phyloP scores from a whole-genome alignment of 1,284 basidiomycete genomes.

The Cutaneotrichosporon mucoides region DNA sequence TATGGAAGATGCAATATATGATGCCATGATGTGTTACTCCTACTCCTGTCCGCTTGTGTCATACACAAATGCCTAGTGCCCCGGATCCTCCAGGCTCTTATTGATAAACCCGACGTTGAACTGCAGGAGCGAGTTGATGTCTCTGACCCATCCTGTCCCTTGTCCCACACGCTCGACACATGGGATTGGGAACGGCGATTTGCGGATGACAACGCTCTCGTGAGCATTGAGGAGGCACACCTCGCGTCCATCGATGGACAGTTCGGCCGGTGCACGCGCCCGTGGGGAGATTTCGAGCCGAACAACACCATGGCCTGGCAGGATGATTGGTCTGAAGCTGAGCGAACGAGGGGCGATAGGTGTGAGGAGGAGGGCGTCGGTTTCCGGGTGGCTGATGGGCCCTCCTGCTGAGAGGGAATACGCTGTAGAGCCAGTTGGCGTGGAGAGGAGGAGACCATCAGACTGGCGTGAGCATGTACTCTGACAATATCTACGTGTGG shows the following conservation, averaged over 20 bases:
- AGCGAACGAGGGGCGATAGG: constrained; percentile 92
- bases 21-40: too few species aligned
- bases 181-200: constrained; percentile 84
- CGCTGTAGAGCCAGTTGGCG: constrained; percentile 94
- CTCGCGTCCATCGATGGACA: constrained; percentile 87
- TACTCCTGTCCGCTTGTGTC: too few species aligned
- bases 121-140: constrained; percentile 88
- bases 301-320: constrained; percentile 72
- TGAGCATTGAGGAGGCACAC: constrained; percentile 74
- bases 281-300: constrained; percentile 68
- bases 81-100: constrained; percentile 52
- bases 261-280: constrained; percentile 78
- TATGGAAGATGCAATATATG: too few species aligned
- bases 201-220: constrained; percentile 78
- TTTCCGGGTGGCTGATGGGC: constrained; percentile 90
- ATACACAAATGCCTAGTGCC: neutral
- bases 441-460: constrained; percentile 90
- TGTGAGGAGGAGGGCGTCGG: constrained; percentile 84
- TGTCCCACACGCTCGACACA: constrained; percentile 83
- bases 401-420: constrained; percentile 95
- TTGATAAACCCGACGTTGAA: constrained; percentile 88
- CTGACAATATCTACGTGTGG: too few species aligned
- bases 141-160: constrained; percentile 91
- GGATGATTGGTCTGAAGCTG: constrained; percentile 85
- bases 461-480: constrained; percentile 56